Evolutionary conservation across 139 green algal species (phyloP).

Genomic region (Haematococcus sp.): DNA sequence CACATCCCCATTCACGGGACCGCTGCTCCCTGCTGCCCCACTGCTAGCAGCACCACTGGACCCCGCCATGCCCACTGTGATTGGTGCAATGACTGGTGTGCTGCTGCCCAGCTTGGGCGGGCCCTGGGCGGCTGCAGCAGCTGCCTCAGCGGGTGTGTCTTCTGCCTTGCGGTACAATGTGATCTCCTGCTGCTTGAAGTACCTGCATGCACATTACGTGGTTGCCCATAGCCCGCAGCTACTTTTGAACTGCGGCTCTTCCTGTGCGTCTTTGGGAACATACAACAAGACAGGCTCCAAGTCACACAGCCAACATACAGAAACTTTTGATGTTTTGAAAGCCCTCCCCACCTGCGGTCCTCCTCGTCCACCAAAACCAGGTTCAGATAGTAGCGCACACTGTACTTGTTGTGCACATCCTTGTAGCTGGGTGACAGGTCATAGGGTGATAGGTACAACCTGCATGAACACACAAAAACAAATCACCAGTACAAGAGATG

Average conservation of each 20-base stretch:
- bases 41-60: too few relatives aligned
- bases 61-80: too few relatives aligned
- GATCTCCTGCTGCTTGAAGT: conserved; percentile 55
- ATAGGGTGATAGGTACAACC: conserved; percentile 93
- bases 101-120: conserved; percentile 6
- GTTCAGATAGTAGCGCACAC: conserved; percentile 98
- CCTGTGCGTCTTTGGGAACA: not conserved
- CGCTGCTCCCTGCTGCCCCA: too few relatives aligned
- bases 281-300: not conserved
- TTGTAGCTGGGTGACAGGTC: conserved; percentile 94
- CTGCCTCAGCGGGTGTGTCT: not conserved
- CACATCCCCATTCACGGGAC: too few relatives aligned
- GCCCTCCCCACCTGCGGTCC: conserved; percentile 64
- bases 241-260: not conserved
- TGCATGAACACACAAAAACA: conserved; percentile 17
- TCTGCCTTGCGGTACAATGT: conserved; percentile 65
- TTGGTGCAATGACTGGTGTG: too few relatives aligned
- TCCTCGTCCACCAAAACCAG: conserved; percentile 99
- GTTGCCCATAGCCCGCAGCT: too few relatives aligned
- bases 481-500: not conserved
- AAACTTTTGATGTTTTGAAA: not conserved
- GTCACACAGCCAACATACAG: not conserved
- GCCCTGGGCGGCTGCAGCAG: not conserved
- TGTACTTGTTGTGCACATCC: conserved; percentile 95
- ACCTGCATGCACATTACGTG: too few relatives aligned